phyloP scores from a whole-genome alignment of 331 rosid genomes.

The Pyrus hybrid region DNA sequence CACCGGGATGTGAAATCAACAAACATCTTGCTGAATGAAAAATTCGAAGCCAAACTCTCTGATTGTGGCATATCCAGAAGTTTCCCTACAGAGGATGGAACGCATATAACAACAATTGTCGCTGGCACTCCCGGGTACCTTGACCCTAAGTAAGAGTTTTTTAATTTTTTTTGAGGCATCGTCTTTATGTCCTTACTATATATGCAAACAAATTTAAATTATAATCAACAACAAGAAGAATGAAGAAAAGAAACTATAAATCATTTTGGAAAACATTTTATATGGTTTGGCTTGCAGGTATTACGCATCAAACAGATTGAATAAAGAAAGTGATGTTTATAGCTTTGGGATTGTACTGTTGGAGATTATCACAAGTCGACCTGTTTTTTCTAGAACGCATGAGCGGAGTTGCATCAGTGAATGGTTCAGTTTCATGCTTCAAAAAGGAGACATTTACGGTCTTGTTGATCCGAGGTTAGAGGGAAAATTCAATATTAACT shows the following conservation, averaged over 20 bases:
- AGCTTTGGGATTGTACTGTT: not conserved
- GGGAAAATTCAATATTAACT: not conserved
- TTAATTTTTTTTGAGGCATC: too few species aligned
- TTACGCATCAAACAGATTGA: conserved; percentile 7
- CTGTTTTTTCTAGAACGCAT: not conserved
- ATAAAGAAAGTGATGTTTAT: conserved; percentile 14
- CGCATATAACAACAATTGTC: not conserved
- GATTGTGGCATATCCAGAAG: conserved; percentile 23
- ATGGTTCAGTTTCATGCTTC: too few species aligned
- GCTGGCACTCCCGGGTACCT: conserved; percentile 31
- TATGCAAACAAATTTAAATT: too few species aligned
- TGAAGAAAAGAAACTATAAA: too few species aligned
- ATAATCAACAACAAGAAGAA: too few species aligned
- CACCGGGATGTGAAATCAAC: not conserved
- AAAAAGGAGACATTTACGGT: conserved; percentile 10
- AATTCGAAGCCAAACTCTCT: not conserved
- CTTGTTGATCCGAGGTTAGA: conserved; percentile 19
- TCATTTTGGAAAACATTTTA: too few species aligned
- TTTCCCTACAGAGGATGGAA: not conserved
- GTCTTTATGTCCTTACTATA: too few species aligned
- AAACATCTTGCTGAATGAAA: not conserved
- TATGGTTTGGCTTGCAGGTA: conserved; percentile 10
- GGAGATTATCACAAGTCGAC: not conserved
- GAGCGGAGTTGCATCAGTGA: too few species aligned
- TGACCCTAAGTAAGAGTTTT: not conserved